phyloP scores from a whole-genome alignment of 768 basidiomycete genomes.

The Cystobasidium ongulense region DNA sequence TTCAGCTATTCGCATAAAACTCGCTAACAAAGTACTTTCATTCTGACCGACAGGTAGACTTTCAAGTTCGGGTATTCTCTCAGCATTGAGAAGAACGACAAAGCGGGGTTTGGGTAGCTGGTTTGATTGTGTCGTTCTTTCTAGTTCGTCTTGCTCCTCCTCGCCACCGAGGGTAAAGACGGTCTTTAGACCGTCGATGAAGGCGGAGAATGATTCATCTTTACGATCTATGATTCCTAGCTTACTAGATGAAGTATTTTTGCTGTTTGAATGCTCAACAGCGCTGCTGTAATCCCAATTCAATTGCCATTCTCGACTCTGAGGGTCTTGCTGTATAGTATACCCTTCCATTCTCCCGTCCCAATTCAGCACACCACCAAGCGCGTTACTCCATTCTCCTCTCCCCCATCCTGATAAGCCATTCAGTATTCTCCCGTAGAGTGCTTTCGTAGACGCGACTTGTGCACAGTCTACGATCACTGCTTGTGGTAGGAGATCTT shows the following conservation, averaged over 20 bases:
- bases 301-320: background rate
- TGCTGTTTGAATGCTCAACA: background rate
- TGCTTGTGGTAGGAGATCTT: background rate
- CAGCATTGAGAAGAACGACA: slow-evolving; percentile 15
- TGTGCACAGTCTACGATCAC: slow-evolving; percentile 26
- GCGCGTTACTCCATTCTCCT: background rate
- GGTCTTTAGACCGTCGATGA: slow-evolving; percentile 8
- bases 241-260: background rate
- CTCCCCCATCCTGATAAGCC: slow-evolving; percentile 16
- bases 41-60: background rate
- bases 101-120: background rate
- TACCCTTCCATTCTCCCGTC: slow-evolving; percentile 17
- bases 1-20: slow-evolving; percentile 10
- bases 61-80: slow-evolving; percentile 4
- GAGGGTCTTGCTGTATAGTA: background rate
- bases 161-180: slow-evolving; percentile 4
- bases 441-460: slow-evolving; percentile 25
- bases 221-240: slow-evolving; percentile 13
- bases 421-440: slow-evolving; percentile 22
- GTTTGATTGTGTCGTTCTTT: background rate
- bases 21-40: slow-evolving; percentile 17
- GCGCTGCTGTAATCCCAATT: slow-evolving; percentile 22
- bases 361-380: slow-evolving; percentile 26
- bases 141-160: background rate
- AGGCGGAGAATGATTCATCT: slow-evolving; percentile 25